Evolutionary conservation across 768 basidiomycete species (phyloP).

Genomic region (Lactifluus echinatus): DNA sequence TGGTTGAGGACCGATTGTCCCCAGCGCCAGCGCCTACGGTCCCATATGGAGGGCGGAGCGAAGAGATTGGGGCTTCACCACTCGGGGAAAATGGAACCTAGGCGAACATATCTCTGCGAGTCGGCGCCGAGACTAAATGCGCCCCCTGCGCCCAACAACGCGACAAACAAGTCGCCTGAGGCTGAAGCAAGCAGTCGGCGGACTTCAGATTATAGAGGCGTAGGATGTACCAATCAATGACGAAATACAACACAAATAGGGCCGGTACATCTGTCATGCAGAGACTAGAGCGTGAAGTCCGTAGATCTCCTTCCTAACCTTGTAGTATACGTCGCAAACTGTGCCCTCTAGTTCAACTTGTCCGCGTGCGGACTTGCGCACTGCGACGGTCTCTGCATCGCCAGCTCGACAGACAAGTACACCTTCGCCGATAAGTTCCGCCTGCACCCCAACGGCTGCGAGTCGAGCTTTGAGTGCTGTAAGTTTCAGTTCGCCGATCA

Average conservation of each 20-base stretch:
- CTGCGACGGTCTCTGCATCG: constrained; percentile 71
- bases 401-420: constrained; percentile 76
- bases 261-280: constrained; percentile 28
- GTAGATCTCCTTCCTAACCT: constrained; percentile 84
- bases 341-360: constrained; percentile 85
- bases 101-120: background rate
- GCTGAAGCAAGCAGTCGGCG: background rate
- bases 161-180: background rate
- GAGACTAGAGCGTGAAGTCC: constrained; percentile 84
- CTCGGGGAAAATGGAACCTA: background rate
- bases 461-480: constrained; percentile 81
- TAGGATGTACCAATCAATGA: background rate
- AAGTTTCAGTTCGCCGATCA: constrained; percentile 95
- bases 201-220: too few species aligned
- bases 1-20: too few species aligned
- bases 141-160: background rate
- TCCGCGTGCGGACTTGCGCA: constrained; percentile 79
- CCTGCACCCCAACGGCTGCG: constrained; percentile 65
- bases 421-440: constrained; percentile 96
- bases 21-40: background rate
- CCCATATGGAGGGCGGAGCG: background rate
- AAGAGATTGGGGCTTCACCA: background rate
- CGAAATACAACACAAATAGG: background rate
- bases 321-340: constrained; percentile 83
- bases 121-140: background rate